Evolutionary conservation across 495 filamentous ascomycete species (phyloP).

Genomic region (Trichocladium uniseriatum): DNA sequence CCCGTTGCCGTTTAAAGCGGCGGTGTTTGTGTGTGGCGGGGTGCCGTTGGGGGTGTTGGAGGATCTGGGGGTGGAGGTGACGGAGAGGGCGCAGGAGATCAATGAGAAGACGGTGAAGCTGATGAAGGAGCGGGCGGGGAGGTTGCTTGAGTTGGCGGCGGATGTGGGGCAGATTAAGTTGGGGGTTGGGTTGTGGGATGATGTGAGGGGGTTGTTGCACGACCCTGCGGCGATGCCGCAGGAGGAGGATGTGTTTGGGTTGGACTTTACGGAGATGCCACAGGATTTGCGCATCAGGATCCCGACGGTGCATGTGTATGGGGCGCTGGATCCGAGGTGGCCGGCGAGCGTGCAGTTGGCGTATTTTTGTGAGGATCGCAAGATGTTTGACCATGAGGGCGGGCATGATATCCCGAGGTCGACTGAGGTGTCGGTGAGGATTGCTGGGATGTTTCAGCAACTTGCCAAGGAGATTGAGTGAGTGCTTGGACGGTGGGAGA

Average conservation of each 20-base stretch:
- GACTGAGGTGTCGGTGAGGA: conserved; percentile 18
- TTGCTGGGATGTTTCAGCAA: conserved; percentile 21
- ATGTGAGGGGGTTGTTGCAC: conserved; percentile 25
- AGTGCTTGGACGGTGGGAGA: neutral
- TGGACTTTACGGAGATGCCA: conserved; percentile 41
- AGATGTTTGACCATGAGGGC: conserved; percentile 45
- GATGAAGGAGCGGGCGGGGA: conserved; percentile 22
- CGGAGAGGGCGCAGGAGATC: conserved; percentile 33
- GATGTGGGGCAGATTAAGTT: conserved; percentile 21
- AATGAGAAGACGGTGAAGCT: conserved; percentile 22
- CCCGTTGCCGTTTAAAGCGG: conserved; percentile 46
- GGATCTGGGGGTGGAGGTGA: conserved; percentile 42
- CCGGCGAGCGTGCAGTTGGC: conserved; percentile 47
- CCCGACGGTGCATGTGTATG: conserved; percentile 56
- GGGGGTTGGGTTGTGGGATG: conserved; percentile 24
- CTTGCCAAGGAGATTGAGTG: conserved; percentile 10
- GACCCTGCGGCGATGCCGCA: conserved; percentile 17
- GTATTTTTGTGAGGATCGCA: conserved; percentile 43
- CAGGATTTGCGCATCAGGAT: conserved; percentile 38
- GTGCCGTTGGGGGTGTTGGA: conserved; percentile 41
- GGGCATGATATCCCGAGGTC: conserved; percentile 42
- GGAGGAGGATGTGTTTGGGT: conserved; percentile 37
- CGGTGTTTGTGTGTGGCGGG: conserved; percentile 52
- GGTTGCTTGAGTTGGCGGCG: conserved; percentile 21
- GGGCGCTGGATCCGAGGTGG: conserved; percentile 48